Conservation (phyloP, 495 filamentous ascomycete species). For the Aspergillus biplanus region DNA sequence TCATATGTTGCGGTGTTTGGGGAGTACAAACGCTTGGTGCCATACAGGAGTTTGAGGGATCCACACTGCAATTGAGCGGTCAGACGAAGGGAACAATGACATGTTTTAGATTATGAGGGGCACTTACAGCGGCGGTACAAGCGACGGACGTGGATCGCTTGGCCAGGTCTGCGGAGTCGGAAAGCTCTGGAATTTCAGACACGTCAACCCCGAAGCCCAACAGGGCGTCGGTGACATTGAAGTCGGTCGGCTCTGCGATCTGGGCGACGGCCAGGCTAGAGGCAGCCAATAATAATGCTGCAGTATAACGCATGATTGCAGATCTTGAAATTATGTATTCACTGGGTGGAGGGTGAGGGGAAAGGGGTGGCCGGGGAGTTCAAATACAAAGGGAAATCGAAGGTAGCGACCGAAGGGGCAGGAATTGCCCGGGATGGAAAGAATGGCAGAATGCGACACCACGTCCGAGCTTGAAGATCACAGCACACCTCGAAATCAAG, state of each 20-base stretch:
- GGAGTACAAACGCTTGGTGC: slow-evolving; percentile 15
- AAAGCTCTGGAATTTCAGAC: slow-evolving; percentile 22
- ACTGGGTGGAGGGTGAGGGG: neutral
- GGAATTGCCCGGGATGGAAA: neutral
- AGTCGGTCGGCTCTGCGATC: slow-evolving; percentile 16
- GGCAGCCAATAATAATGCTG: slow-evolving; percentile 1
- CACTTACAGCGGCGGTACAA: neutral
- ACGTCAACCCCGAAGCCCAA: slow-evolving; percentile 23
- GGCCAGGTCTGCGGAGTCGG: slow-evolving; percentile 3
- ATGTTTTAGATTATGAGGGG: neutral
- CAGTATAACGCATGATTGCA: slow-evolving; percentile 5
- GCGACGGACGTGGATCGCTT: slow-evolving; percentile 14
- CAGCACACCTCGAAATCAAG: neutral
- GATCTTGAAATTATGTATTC: neutral
- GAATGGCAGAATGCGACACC: neutral
- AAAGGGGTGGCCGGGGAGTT: too few relatives aligned
- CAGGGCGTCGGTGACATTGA: slow-evolving; percentile 23
- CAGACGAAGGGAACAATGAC: neutral
- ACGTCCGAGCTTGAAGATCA: neutral
- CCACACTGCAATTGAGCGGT: neutral
- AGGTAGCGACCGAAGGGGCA: neutral
- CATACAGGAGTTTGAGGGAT: slow-evolving; percentile 26
- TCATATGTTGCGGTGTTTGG: slow-evolving; percentile 18
- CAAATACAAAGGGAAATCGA: neutral
- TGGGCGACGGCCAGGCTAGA: slow-evolving; percentile 4